phyloP scores from a whole-genome alignment of 2,329 filamentous ascomycete genomes.

The Cladobotryum protrusum region DNA sequence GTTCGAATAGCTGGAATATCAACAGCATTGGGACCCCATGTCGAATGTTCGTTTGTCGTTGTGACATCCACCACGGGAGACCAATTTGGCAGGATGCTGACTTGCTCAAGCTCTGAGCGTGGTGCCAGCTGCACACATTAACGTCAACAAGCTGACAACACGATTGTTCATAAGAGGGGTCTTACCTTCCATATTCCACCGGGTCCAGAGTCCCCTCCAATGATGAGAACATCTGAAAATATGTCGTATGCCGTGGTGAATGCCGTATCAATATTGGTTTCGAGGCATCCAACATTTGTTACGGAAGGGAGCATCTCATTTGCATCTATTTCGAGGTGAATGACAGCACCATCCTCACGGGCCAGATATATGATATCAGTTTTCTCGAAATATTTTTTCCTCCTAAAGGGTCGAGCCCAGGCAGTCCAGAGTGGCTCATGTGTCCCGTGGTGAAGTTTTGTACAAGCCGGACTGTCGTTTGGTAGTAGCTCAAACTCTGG shows the following conservation, averaged over 20 bases:
- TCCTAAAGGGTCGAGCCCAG: slow-evolving; percentile 74
- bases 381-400: slow-evolving; percentile 52
- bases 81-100: slow-evolving; percentile 55
- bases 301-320: slow-evolving; percentile 48
- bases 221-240: slow-evolving; percentile 70
- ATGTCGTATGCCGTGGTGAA: slow-evolving; percentile 69
- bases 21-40: slow-evolving; percentile 15
- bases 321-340: slow-evolving; percentile 62
- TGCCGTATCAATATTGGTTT: slow-evolving; percentile 70
- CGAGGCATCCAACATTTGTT: slow-evolving; percentile 56
- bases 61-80: slow-evolving; percentile 51
- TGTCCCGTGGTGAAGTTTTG: slow-evolving; percentile 40
- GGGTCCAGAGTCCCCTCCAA: slow-evolving; percentile 70
- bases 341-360: slow-evolving; percentile 78
- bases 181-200: slow-evolving; percentile 67
- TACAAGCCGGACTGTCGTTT: slow-evolving; percentile 34
- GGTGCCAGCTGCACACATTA: slow-evolving; percentile 40
- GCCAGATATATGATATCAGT: slow-evolving; percentile 80
- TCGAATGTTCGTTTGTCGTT: slow-evolving; percentile 36
- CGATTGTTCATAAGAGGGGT: not conserved
- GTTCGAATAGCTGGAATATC: slow-evolving; percentile 3
- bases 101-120: slow-evolving; percentile 40
- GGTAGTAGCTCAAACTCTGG: slow-evolving; percentile 42
- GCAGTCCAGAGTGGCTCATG: slow-evolving; percentile 65
- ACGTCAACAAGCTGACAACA: not conserved